phyloP scores from a whole-genome alignment of 2,329 filamentous ascomycete species.

The Penicillium psychrosexuale region DNA sequence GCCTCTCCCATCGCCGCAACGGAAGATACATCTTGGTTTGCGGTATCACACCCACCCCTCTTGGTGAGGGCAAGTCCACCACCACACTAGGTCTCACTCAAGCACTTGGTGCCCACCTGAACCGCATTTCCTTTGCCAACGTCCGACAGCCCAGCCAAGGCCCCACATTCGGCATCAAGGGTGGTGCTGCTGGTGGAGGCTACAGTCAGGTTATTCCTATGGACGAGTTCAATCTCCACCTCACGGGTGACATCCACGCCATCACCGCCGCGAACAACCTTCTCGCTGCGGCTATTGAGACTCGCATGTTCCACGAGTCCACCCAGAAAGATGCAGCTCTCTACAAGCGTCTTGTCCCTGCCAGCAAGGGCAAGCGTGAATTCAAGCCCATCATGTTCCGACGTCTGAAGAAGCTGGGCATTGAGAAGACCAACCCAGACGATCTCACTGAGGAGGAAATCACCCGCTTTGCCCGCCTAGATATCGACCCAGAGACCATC shows the following conservation, averaged over 20 bases:
- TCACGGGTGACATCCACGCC: slow-evolving; percentile 97
- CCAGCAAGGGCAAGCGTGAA: slow-evolving; percentile 81
- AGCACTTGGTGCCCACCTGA: slow-evolving; percentile 83
- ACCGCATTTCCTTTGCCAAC: slow-evolving; percentile 88
- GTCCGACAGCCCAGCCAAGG: slow-evolving; percentile 96
- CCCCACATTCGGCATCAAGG: slow-evolving; percentile 98
- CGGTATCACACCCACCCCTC: slow-evolving; percentile 92
- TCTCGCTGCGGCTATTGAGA: slow-evolving; percentile 92
- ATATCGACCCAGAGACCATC: slow-evolving; percentile 95
- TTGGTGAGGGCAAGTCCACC: slow-evolving; percentile 97
- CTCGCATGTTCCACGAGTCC: slow-evolving; percentile 95
- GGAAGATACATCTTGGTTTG: slow-evolving; percentile 91
- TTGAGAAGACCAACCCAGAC: slow-evolving; percentile 89
- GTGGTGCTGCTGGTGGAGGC: slow-evolving; percentile 91
- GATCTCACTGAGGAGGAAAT: slow-evolving; percentile 90
- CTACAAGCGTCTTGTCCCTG: slow-evolving; percentile 81
- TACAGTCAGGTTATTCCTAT: slow-evolving; percentile 99
- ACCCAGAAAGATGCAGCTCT: slow-evolving; percentile 88
- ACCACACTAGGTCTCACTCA: slow-evolving; percentile 95
- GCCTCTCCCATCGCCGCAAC: slow-evolving; percentile 80
- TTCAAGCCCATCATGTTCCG: slow-evolving; percentile 92
- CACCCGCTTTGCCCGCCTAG: slow-evolving; percentile 79
- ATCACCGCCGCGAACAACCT: slow-evolving; percentile 97
- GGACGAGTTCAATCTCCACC: slow-evolving; percentile 98
- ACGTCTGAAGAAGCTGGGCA: slow-evolving; percentile 90